A percentile compares a stretch with the other conserved stretches of the same genome.
These are phyloP conservation scores for Nakazawaea wickerhamii DNA, from an alignment of 805 yeast species.

Conservation along the genomic window DNA sequence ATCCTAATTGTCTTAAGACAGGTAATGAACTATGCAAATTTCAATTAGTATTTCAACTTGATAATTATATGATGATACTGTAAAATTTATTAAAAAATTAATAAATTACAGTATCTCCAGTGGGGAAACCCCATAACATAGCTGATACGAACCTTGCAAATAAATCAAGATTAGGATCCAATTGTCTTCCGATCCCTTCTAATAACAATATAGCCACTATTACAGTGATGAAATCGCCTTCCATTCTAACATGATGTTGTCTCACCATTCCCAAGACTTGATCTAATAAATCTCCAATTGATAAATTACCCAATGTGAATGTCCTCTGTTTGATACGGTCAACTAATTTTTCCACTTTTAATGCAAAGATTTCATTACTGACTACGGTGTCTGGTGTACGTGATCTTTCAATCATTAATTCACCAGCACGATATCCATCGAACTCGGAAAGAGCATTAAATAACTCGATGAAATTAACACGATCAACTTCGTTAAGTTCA, in stretches of 20 bases:
- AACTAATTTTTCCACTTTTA: conserved; percentile 81
- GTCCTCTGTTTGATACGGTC: conserved; percentile 79
- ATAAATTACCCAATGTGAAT: conserved; percentile 85
- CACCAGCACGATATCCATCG: conserved; percentile 94
- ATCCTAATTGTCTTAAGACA: conserved; percentile 74
- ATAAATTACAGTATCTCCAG: conserved; percentile 11
- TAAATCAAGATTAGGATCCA: conserved; percentile 88
- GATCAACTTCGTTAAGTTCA: conserved; percentile 69
- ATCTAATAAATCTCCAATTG: conserved; percentile 86
- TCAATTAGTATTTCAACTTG: too few relatives aligned
- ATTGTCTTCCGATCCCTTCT: conserved; percentile 93
- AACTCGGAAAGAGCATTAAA: conserved; percentile 86
- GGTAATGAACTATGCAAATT: conserved; percentile 81
- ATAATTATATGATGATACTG: too few relatives aligned
- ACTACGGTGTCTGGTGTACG: conserved; percentile 91
- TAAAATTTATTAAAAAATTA: background rate
- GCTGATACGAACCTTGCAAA: conserved; percentile 89
- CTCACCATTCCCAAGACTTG: conserved; percentile 89
- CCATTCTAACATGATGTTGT: conserved; percentile 93
- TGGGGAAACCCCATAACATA: conserved; percentile 32
- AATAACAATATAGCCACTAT: conserved; percentile 86
- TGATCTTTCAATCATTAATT: conserved; percentile 90
- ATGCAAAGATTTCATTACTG: conserved; percentile 77
- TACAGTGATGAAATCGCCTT: conserved; percentile 92
- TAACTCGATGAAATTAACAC: conserved; percentile 82